Conservation (phyloP, 1,284 basidiomycete genomes). For the Sanghuangporus sanghuang region DNA sequence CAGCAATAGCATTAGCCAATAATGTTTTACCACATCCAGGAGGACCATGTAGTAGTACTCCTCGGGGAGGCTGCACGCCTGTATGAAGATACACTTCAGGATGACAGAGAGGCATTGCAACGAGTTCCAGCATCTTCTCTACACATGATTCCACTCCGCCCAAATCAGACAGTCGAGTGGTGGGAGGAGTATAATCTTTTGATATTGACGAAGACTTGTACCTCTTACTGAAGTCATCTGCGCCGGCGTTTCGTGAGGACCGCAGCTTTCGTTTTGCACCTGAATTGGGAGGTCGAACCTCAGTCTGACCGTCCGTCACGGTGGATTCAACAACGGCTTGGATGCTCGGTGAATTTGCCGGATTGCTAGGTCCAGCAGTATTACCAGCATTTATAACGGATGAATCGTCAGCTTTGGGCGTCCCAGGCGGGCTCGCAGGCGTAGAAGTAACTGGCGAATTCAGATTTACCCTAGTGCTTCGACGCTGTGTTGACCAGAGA, state of each 20-base stretch:
- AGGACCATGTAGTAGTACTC: constrained; percentile 93
- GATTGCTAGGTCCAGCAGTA: constrained; percentile 15
- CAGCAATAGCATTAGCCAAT: constrained; percentile 89
- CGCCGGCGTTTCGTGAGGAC: constrained; percentile 33
- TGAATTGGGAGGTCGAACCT: constrained; percentile 24
- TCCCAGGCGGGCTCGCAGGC: constrained; percentile 23
- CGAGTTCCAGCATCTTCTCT: constrained; percentile 92
- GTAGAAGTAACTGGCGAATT: constrained; percentile 37
- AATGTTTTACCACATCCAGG: constrained; percentile 97
- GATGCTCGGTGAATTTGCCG: constrained; percentile 7
- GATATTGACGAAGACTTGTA: constrained; percentile 36
- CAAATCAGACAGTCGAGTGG: constrained; percentile 74
- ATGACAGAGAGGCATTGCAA: constrained; percentile 91
- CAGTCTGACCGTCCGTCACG: constrained; percentile 22
- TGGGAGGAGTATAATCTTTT: constrained; percentile 64
- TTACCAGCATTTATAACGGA: constrained; percentile 16
- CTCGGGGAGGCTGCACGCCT: constrained; percentile 88
- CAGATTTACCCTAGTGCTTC: constrained; percentile 53
- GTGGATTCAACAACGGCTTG: constrained; percentile 10
- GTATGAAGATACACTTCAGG: constrained; percentile 94
- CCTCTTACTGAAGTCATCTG: constrained; percentile 52
- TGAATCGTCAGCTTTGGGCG: constrained; percentile 27
- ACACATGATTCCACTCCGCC: constrained; percentile 85
- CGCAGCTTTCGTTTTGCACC: constrained; percentile 56
- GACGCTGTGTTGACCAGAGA: constrained; percentile 63